A percentile compares a stretch with the other conserved stretches of the same genome.
phyloP scores from a whole-genome alignment of 179 eudicot genomes.

The Spergularia azorica region DNA sequence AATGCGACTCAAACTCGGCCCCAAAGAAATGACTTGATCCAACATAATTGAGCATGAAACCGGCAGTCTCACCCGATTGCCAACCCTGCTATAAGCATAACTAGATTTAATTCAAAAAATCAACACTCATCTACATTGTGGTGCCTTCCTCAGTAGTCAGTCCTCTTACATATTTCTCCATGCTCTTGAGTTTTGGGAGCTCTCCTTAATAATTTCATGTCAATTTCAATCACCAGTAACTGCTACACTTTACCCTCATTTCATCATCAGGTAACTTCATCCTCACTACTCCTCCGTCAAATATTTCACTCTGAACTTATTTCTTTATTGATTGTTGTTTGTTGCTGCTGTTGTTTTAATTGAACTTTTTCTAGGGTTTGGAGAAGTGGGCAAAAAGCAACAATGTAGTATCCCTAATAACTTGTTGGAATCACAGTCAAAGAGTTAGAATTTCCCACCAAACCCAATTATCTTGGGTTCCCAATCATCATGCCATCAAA shows the following conservation, averaged over 20 bases:
- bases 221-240: not conserved
- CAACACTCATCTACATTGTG: too few species aligned
- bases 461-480: not conserved
- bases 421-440: not conserved
- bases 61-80: too few species aligned
- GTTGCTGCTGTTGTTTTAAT: not conserved
- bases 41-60: too few species aligned
- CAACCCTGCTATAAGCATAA: too few species aligned
- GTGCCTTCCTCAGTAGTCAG: too few species aligned
- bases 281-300: too few species aligned
- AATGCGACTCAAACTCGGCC: too few species aligned
- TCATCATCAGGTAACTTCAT: not conserved
- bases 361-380: not conserved
- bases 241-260: slow-evolving; percentile 1
- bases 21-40: too few species aligned
- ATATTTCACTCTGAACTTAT: not conserved
- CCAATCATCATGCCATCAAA: slow-evolving; percentile 10
- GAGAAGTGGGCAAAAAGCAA: not conserved
- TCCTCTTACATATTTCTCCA: too few species aligned
- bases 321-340: too few species aligned
- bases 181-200: too few species aligned
- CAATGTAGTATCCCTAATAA: not conserved
- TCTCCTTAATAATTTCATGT: not conserved
- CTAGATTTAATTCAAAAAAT: too few species aligned
- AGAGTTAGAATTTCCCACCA: not conserved